phyloP scores from a whole-genome alignment of 805 yeast species.

The Lachancea dasiensis region DNA sequence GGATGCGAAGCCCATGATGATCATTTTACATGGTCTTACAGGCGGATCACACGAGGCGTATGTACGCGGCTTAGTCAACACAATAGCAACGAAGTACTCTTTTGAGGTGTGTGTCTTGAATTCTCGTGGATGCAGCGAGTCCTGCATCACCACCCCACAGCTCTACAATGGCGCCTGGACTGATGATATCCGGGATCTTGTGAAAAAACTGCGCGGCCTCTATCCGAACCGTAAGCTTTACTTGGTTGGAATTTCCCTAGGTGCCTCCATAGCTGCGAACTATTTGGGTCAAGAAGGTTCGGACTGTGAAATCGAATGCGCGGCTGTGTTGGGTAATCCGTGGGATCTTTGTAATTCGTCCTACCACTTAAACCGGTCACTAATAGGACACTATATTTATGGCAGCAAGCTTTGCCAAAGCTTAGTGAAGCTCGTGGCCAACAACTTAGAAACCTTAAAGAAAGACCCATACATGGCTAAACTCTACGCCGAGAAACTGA shows the following conservation, averaged over 20 bases:
- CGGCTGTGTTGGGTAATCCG: conserved; percentile 57
- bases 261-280: conserved; percentile 66
- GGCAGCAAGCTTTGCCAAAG: conserved; percentile 47
- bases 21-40: conserved; percentile 69
- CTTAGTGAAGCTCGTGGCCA: conserved; percentile 37
- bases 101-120: conserved; percentile 69
- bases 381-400: conserved; percentile 42
- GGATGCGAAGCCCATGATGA: conserved; percentile 50
- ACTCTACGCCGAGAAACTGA: conserved; percentile 21
- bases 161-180: conserved; percentile 69
- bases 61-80: conserved; percentile 51
- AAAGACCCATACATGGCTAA: conserved; percentile 17
- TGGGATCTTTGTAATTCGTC: conserved; percentile 64
- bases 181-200: conserved; percentile 55
- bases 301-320: conserved; percentile 43
- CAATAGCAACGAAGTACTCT: conserved; percentile 31
- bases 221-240: conserved; percentile 63
- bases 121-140: conserved; percentile 70
- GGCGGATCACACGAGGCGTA: conserved; percentile 85
- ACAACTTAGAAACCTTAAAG: conserved; percentile 37
- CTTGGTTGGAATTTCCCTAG: conserved; percentile 76
- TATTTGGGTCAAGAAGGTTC: conserved; percentile 62
- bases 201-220: conserved; percentile 42
- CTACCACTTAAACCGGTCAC: conserved; percentile 36
- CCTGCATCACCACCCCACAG: conserved; percentile 60